Evolutionary conservation across 192 early-diverging fungal genomes (phyloP), one percentile per base, ranked within the genome.

Genomic region (Gorgonomyces haynaldii): DNA sequence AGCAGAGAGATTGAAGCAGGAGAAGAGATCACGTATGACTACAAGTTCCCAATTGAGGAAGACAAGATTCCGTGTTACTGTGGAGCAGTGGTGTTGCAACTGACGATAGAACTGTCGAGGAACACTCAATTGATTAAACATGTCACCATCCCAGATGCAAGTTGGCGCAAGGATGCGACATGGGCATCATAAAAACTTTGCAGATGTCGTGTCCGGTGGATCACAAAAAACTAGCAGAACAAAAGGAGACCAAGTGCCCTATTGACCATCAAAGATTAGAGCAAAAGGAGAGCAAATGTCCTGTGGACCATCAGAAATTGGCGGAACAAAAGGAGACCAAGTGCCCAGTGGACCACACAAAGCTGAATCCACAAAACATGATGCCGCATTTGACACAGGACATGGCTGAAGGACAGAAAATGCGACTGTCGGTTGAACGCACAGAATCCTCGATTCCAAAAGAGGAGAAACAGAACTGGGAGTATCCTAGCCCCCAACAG

Each of bases 1-100:
- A 89, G 88, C 61, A 67, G 83, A 15, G 85, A 91, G 44, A 96
- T 97, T 52, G 78, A 85, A 49, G 82, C 78, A 37, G 94, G 88
- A 24, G 94, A 97, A 53, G 96, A 99, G 57, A 89, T 99, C 52
- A 99, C 96, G 0, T 99, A 99, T 58, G 91, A 99, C 61, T 99
- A 99, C 78, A 93, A 96, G 71, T 91, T 88, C 57, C 86, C 86
- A 3, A 70, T 89, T 38, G 89, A 91, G 51, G 82, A 82, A 9
- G 84, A 86, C 51, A 98, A 98, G 67, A 96, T 98, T 50, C 95
- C 93, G n/a, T 98, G 95, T 58, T 67, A 88, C 28, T 98, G 95
- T 61, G 95, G 89, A 3, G 81, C 90, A 16, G 64, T 62, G 45
- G 82, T 67, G 35, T 19, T 42, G 28, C 53, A n/a, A 32, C 3